Evolutionary conservation across 2,329 filamentous ascomycete species (phyloP).

Genomic region (Exophiala phaeomuriformis): DNA sequence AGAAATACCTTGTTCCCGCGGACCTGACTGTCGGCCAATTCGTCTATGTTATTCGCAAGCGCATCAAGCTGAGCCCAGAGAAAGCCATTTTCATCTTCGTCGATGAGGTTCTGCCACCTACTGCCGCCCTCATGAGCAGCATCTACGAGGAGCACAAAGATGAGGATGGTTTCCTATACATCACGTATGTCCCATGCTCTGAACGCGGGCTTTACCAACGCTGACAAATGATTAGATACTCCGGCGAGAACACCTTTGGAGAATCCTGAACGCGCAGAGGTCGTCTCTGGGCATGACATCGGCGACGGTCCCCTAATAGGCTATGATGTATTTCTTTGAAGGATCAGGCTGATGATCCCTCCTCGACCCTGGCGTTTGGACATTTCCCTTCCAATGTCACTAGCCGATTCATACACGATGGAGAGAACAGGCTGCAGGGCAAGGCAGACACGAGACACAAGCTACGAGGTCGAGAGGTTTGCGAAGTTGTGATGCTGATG

Average conservation of each 20-base stretch:
- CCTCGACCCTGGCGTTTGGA: constrained; percentile 9
- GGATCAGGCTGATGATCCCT: constrained; percentile 6
- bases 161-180: constrained; percentile 87
- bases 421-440: background rate
- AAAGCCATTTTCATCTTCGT: constrained; percentile 99
- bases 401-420: constrained; percentile 7
- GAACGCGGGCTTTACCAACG: constrained; percentile 4
- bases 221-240: constrained; percentile 56
- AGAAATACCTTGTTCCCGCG: constrained; percentile 97
- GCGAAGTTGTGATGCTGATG: constrained; percentile 7
- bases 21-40: constrained; percentile 99
- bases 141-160: constrained; percentile 99
- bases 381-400: constrained; percentile 1
- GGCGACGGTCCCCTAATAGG: background rate
- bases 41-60: constrained; percentile 99
- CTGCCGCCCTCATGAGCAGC: constrained; percentile 95
- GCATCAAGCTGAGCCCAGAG: constrained; percentile 98
- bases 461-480: constrained; percentile 7
- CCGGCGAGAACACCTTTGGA: constrained; percentile 98
- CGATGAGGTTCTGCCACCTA: constrained; percentile 93
- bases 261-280: constrained; percentile 20
- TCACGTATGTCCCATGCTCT: constrained; percentile 58
- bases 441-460: background rate
- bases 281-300: background rate
- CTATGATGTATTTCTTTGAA: constrained; percentile 11